These are phyloP conservation scores for Maudiozyma humilis DNA, from an alignment of 1,139 yeast genomes.

Conservation along the genomic window DNA sequence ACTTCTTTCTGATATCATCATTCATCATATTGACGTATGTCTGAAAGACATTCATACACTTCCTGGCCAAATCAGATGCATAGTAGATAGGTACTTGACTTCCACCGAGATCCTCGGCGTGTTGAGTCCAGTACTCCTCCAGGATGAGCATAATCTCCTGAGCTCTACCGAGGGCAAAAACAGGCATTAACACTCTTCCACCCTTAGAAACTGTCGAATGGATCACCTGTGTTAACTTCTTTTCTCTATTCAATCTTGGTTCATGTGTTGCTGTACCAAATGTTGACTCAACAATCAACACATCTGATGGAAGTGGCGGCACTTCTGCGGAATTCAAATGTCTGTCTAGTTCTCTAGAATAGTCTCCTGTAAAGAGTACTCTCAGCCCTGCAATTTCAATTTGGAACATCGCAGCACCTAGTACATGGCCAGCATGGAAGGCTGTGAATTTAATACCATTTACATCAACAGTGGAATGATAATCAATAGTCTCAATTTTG, in stretches of 20 bases:
- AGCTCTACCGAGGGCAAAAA: constrained; percentile 93
- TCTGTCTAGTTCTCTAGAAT: constrained; percentile 89
- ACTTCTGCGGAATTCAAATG: constrained; percentile 93
- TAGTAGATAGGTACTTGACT: constrained; percentile 67
- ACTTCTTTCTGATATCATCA: constrained; percentile 71
- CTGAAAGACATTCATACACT: constrained; percentile 95
- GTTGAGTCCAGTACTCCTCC: constrained; percentile 88
- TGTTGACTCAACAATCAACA: constrained; percentile 88
- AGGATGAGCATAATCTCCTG: constrained; percentile 82
- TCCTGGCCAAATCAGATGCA: constrained; percentile 88
- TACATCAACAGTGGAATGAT: constrained; percentile 89
- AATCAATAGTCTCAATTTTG: constrained; percentile 85
- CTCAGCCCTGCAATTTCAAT: constrained; percentile 91
- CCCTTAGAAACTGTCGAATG: constrained; percentile 82
- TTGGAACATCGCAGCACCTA: constrained; percentile 97
- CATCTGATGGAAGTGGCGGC: constrained; percentile 83
- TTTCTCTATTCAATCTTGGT: constrained; percentile 78
- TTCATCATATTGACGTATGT: constrained; percentile 97
- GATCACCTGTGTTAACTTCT: constrained; percentile 67
- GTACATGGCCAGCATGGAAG: constrained; percentile 96
- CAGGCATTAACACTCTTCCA: constrained; percentile 88
- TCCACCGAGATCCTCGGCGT: constrained; percentile 67
- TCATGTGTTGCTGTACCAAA: constrained; percentile 97
- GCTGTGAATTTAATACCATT: constrained; percentile 89
- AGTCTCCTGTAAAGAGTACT: constrained; percentile 89